A percentile compares a stretch with the other conserved stretches of the same genome.
These are phyloP conservation scores for Trametes punicea DNA, from an alignment of 768 basidiomycete genomes.

Conservation along the genomic window DNA sequence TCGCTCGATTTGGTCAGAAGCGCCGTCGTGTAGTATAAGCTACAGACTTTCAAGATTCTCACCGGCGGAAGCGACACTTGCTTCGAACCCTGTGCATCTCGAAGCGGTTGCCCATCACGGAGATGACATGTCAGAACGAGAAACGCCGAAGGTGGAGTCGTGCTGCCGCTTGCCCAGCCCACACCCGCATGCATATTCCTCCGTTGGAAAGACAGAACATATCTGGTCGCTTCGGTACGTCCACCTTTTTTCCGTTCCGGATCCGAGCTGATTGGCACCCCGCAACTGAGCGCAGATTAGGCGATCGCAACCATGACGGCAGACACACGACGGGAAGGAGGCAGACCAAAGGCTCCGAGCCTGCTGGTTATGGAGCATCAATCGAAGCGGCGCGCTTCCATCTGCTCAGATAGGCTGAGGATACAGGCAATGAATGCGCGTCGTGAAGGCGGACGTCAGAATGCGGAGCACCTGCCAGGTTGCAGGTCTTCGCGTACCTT, in stretches of 20 bases:
- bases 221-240: background rate
- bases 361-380: background rate
- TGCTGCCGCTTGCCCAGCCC: background rate
- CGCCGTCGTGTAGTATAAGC: background rate
- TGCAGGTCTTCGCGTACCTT: background rate
- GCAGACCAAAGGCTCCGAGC: background rate
- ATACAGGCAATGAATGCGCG: background rate
- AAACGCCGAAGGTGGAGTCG: background rate
- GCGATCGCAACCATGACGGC: background rate
- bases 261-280: background rate
- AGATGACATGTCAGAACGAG: background rate
- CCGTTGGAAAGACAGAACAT: background rate
- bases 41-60: background rate
- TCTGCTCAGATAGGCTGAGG: background rate
- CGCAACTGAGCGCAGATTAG: background rate
- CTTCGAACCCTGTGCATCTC: background rate
- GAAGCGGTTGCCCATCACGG: background rate
- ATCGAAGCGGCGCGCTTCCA: background rate
- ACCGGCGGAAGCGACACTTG: background rate
- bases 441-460: background rate
- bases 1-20: background rate
- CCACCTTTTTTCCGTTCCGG: background rate
- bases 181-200: background rate
- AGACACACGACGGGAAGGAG: background rate
- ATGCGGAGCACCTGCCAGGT: slow-evolving; percentile 1